Base-by-base conservation (phyloP, 768 basidiomycete genomes). In the Pleurotus djamor region DNA sequence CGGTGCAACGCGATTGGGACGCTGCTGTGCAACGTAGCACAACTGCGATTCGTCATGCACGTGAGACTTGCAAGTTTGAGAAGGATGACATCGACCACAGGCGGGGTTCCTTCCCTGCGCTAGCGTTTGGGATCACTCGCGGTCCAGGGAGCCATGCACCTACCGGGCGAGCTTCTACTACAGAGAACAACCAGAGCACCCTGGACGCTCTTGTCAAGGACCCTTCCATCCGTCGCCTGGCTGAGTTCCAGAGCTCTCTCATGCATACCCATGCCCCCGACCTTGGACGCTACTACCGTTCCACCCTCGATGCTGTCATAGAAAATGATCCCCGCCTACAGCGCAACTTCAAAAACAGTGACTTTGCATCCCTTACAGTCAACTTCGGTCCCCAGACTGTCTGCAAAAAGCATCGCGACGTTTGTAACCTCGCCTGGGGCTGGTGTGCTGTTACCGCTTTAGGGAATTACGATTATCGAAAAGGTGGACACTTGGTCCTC, bases 301-400 rank as follows among this genome's bases (percentile, higher is more conserved):
- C 12, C 12, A 9, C 45, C 5, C n/a, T 47, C 6, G 5, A 47
- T 5, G 5, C 45, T 7, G 7, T 47, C n/a, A 16, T 47, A 5
- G 45, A 6, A 13, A 16, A 5, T 47, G 45, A 47, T 5, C 8
- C 8, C 8, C 8, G n/a, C 6, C 8, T 16, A n/a, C 45, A 52
- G 17, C 10, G 10, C 4, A 48, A 33, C 14, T 52, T 52, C 17
- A 7, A 2, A 14, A 21, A 21, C 13, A 54, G 32, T 21, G 37
- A 51, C 4, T 59, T 59, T 52, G 32, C 50, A 3, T 9, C 52
- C 3, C 9, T 13, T 10, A 52, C 49, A 3, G 2, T 59, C 49
- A 59, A 59, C 36, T 41, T 59, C 4, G 58, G 58, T 5, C 58
- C 58, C 33, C 2, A 34, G 4, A 45, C 50, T 8, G 50, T 51